These are phyloP conservation scores for Rhizoclosmatium sp. DNA, from an alignment of 192 early-diverging fungal genomes.

Conservation along the genomic window DNA sequence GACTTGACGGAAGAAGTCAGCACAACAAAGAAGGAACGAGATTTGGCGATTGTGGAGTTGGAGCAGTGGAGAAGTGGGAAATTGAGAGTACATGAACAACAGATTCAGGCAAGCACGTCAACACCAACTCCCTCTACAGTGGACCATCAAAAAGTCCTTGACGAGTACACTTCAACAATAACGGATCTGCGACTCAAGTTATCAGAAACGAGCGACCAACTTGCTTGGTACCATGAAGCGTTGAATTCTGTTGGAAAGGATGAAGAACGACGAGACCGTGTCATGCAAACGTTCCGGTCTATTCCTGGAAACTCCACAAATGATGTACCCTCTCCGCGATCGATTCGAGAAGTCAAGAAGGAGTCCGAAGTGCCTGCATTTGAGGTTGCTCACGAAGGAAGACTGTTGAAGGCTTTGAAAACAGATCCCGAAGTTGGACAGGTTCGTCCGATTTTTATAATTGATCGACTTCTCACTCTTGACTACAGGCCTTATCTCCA, in stretches of 20 bases:
- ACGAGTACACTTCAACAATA: constrained; percentile 48
- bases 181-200: constrained; percentile 49
- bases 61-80: constrained; percentile 35
- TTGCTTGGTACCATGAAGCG: constrained; percentile 61
- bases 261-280: constrained; percentile 16
- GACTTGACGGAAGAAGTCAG: constrained; percentile 40
- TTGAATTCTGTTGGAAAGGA: constrained; percentile 39
- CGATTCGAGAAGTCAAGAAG: neutral
- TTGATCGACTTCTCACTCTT: neutral
- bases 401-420: constrained; percentile 42
- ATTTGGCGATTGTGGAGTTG: constrained; percentile 46
- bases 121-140: neutral
- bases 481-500: neutral
- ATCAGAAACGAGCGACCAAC: constrained; percentile 52
- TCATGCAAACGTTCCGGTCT: neutral
- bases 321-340: constrained; percentile 16
- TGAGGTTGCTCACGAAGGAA: constrained; percentile 44
- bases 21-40: constrained; percentile 36
- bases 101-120: neutral
- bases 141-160: neutral
- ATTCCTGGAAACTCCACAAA: neutral
- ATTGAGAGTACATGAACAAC: neutral
- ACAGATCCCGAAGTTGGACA: constrained; percentile 39
- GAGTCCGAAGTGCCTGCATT: neutral
- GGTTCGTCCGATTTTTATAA: constrained; percentile 6